Base-by-base conservation (phyloP, 176 grass and related monocot genomes). In the Rhynchospora breviuscula region DNA sequence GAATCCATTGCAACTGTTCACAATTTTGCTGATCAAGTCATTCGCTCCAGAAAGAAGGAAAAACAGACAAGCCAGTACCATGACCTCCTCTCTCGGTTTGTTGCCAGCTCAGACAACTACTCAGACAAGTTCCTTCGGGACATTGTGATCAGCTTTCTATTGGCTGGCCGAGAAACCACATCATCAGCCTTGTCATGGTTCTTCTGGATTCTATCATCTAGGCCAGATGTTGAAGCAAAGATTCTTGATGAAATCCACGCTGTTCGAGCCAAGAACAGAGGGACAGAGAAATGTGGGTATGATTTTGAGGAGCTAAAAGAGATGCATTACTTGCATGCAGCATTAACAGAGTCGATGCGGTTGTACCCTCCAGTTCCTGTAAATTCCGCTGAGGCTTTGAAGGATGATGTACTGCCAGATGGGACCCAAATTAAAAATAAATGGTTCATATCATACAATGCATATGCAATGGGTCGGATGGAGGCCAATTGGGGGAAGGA, bases 361-460 rank as follows among this genome's bases (percentile, higher is more conserved):
- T 70, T 95, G 80, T 92, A 95, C 87, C 93, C 93, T 63, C 93
- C 93, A 76, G 81, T 95, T 60, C 88, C 93, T 17, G 86, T 94
- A 71, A 84, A 94, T 88, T 43, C 90, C 54, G 65, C 84, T 0
- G 85, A 86, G 81, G 88, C 88, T 1, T 73, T n/a, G 5, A 88
- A 60, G 0, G 84, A 17, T 15, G 88, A 94, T 87, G 84, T 90
- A 64, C 84, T 94, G 8, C 93, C 93, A 2, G 88, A 95, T 65
- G 93, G 93, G 59, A 95, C 93, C 75, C 0, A n/a, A 59, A 87
- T 95, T 79, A 84, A 58, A 11, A 85, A 83, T 21, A 90, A 88
- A 18, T 95, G 88, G 90, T 90, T 90, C 80, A 81, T 87, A 8
- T 81, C 79, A 72, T 88, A 86, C 87, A 87, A 49, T 0, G 87